These are phyloP conservation scores for Endothia cerciana DNA, from an alignment of 2,329 filamentous ascomycete genomes.

Conservation along the genomic window DNA sequence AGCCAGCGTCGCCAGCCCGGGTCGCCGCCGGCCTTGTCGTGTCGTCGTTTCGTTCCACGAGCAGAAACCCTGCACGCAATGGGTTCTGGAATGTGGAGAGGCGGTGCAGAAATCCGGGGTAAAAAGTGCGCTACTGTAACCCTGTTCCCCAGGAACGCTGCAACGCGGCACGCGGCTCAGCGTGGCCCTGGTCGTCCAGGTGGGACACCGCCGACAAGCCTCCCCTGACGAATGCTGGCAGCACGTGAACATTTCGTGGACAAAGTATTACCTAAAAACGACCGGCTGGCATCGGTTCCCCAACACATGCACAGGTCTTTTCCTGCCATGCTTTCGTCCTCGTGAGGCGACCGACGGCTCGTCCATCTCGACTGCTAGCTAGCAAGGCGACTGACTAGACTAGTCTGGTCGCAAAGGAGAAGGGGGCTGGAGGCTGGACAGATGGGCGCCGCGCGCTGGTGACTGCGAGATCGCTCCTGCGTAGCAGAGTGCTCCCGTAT, in stretches of 20 bases:
- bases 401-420: background rate
- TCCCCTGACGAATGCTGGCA: slow-evolving; percentile 21
- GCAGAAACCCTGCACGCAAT: background rate
- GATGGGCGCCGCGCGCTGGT: background rate
- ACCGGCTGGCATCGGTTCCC: slow-evolving; percentile 22
- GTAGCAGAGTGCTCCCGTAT: slow-evolving; percentile 23
- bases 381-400: background rate
- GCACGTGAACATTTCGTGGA: slow-evolving; percentile 24
- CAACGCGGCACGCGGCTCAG: slow-evolving; percentile 2
- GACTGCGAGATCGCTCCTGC: slow-evolving; percentile 14
- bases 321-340: background rate
- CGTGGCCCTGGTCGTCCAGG: background rate
- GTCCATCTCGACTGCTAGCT: background rate
- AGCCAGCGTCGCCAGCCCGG: too few relatives aligned
- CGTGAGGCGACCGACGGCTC: background rate
- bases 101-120: slow-evolving; percentile 11
- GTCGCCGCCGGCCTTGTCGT: background rate
- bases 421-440: background rate
- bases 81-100: slow-evolving; percentile 1
- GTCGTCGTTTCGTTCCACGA: background rate
- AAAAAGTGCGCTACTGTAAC: slow-evolving; percentile 15
- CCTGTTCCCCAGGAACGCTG: slow-evolving; percentile 5
- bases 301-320: background rate
- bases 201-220: slow-evolving; percentile 7
- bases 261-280: slow-evolving; percentile 27